Conservation (phyloP, 176 grass and related monocot species). For the Elaeis guineensis region DNA sequence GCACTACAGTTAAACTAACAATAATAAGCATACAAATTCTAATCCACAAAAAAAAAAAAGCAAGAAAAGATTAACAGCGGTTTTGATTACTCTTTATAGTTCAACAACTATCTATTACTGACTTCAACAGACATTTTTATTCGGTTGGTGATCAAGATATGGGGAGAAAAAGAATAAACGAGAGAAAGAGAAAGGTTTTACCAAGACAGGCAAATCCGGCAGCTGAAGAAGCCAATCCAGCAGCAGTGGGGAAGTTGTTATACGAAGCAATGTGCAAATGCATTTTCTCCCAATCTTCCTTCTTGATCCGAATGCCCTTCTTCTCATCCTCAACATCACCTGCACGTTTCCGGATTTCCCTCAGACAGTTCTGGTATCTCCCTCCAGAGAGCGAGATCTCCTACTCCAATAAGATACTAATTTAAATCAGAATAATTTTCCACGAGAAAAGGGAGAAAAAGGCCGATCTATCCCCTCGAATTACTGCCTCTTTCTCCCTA, state of each 20-base stretch:
- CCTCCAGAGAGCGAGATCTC: slow-evolving; percentile 57
- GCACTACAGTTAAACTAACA: too few relatives aligned
- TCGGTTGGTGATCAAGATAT: too few relatives aligned
- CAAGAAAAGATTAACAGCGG: too few relatives aligned
- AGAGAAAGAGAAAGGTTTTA: slow-evolving; percentile 13
- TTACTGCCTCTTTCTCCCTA: too few relatives aligned
- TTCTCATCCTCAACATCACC: slow-evolving; percentile 50
- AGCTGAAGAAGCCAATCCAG: slow-evolving; percentile 84
- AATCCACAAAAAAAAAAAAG: too few relatives aligned
- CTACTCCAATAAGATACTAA: slow-evolving; percentile 33
- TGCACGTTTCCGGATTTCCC: slow-evolving; percentile 63
- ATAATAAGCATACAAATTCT: too few relatives aligned
- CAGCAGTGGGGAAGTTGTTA: slow-evolving; percentile 92
- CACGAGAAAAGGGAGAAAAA: too few relatives aligned
- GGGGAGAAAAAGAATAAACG: too few relatives aligned
- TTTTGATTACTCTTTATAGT: too few relatives aligned
- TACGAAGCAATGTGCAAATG: slow-evolving; percentile 79
- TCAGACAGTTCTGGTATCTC: slow-evolving; percentile 75
- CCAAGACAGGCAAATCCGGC: slow-evolving; percentile 91
- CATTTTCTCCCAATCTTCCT: slow-evolving; percentile 74
- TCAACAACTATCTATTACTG: too few relatives aligned
- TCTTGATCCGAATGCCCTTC: slow-evolving; percentile 52
- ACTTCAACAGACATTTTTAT: too few relatives aligned
- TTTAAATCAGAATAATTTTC: background rate
- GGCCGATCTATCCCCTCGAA: too few relatives aligned